Evolutionary conservation across 2,329 filamentous ascomycete species (phyloP).

Genomic region (Reticulascus tulasneorum): DNA sequence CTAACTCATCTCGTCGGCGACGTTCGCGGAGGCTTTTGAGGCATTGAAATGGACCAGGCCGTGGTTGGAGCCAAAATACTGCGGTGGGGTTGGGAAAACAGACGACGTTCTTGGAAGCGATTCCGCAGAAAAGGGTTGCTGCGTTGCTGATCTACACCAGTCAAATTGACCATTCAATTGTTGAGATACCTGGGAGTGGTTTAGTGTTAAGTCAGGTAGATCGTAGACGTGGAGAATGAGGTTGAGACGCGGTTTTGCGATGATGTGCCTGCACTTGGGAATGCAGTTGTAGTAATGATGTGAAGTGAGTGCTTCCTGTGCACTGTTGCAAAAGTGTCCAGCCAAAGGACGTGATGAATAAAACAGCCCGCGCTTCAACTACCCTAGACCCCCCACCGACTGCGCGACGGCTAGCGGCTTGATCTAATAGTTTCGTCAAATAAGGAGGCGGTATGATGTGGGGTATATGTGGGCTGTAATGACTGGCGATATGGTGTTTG

Average conservation of each 20-base stretch:
- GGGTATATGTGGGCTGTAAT: background rate
- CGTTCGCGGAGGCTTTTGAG: background rate
- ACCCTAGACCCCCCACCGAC: background rate
- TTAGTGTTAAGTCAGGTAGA: constrained; percentile 2
- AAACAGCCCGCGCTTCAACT: background rate
- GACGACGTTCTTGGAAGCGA: constrained; percentile 7
- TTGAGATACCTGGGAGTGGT: background rate
- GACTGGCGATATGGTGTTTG: background rate
- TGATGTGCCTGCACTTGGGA: constrained; percentile 3
- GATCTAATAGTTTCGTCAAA: too few species aligned
- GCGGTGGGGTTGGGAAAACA: constrained; percentile 3
- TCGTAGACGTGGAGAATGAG: constrained; percentile 6
- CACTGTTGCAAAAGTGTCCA: constrained; percentile 1
- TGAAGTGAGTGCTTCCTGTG: constrained; percentile 9
- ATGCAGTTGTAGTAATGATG: background rate
- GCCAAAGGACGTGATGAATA: background rate
- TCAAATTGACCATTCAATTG: too few species aligned
- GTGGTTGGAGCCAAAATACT: background rate
- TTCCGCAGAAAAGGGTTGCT: constrained; percentile 2
- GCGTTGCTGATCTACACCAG: too few species aligned
- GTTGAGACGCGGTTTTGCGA: constrained; percentile 10
- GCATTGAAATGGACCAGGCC: background rate
- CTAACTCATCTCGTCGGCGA: background rate
- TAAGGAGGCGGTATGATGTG: background rate
- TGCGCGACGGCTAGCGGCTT: background rate